Base-by-base conservation (phyloP, 177 flowering plant genomes). In the Telopea speciosissima region DNA sequence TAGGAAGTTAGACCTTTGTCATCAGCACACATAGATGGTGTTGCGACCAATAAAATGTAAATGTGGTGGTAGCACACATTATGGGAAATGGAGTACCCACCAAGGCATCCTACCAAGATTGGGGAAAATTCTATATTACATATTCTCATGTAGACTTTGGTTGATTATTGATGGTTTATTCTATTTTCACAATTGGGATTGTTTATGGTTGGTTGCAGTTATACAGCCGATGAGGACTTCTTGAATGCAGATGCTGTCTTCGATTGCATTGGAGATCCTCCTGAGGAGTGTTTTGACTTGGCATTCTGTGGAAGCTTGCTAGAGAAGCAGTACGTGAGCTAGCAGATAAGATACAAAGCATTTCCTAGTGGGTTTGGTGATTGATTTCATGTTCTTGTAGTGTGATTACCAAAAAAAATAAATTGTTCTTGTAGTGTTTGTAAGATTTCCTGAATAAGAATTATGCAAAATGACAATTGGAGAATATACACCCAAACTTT, bases 261-360 rank as follows among this genome's bases (percentile, higher is more conserved):
- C 65, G 96, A 95, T 68, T 91, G 85, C 88, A 92, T 92, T 61
- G 96, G 97, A 71, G 96, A 95, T 79, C 96, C 99, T 40, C 96
- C 97, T 3, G 92, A 87, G 79, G 94, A 89, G 80, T 80, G 87
- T n/a, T 95, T 95, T 73, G 96, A 92, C 76, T 75, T 95, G 82
- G 81, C 88, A 67, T 95, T 95, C 78, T 92, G 97, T 63, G 85
- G 81, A 75, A 86, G 85, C 78, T 96, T 92, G 78, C 87, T 92
- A 63, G 84, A 87, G 83, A 92, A 91, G 85, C 93, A 91, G 68
- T 86, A 77, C 72, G 94, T 83, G 66, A 83, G 88, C 78, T 92
- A 78, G 75, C 36, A 23, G 36, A 69, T 64, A 66, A 33, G 58
- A 25, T 22, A 42, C 56, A 44, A 13, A 26, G 24, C 25, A 44